phyloP scores from a whole-genome alignment of 768 basidiomycete species.

The Pleurotus platypus region DNA sequence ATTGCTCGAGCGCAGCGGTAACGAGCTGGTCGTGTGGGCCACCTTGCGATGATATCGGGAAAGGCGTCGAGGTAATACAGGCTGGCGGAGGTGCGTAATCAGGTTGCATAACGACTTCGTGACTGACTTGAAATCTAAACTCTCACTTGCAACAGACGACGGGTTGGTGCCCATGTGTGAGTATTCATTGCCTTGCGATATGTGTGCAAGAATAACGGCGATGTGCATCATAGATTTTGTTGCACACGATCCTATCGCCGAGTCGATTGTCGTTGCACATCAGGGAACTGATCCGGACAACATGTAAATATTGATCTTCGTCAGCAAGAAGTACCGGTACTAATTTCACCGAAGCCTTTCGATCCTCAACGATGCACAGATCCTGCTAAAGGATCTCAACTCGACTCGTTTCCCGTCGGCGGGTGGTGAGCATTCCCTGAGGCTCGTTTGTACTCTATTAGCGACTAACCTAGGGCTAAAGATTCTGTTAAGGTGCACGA shows the following conservation, averaged over 20 bases:
- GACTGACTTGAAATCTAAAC: no score
- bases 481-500: constrained; percentile 30
- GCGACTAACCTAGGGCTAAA: constrained; percentile 8
- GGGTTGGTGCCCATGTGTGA: constrained; percentile 25
- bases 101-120: no score
- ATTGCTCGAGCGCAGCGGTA: constrained; percentile 30
- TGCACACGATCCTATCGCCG: constrained; percentile 27
- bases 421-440: neutral
- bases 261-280: constrained; percentile 37
- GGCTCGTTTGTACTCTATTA: neutral
- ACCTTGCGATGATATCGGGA: constrained; percentile 25
- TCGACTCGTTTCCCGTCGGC: constrained; percentile 24
- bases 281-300: constrained; percentile 33
- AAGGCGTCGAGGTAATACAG: constrained; percentile 20
- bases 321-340: neutral
- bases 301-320: constrained; percentile 15
- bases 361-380: constrained; percentile 29
- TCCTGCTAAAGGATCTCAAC: constrained; percentile 25
- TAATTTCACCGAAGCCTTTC: constrained; percentile 22
- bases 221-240: constrained; percentile 25
- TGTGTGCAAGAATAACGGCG: neutral
- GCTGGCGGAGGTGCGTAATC: constrained; percentile 30
- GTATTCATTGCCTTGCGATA: constrained; percentile 1
- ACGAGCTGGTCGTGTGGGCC: constrained; percentile 29
- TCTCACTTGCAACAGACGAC: constrained; percentile 16